phyloP scores from a whole-genome alignment of 2,329 filamentous ascomycete genomes.

The Ampelomyces quisqualis region DNA sequence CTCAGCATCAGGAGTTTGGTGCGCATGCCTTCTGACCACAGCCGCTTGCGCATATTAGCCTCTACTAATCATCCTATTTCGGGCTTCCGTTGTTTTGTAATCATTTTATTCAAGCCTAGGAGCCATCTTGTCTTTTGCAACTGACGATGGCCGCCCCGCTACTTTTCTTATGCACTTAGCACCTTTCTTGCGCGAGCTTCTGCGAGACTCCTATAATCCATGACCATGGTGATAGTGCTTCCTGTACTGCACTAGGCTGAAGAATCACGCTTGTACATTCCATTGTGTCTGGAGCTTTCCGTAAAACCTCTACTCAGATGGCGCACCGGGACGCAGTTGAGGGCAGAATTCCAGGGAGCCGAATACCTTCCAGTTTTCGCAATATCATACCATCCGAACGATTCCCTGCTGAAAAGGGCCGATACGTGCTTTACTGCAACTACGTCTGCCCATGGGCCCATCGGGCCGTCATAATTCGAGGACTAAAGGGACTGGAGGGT shows the following conservation, averaged over 20 bases:
- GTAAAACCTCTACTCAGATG: too few relatives aligned
- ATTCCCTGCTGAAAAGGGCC: conserved; percentile 60
- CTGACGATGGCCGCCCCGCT: not conserved
- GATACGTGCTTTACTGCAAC: conserved; percentile 64
- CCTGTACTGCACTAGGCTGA: too few relatives aligned
- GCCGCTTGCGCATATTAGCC: not conserved
- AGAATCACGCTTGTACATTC: too few relatives aligned
- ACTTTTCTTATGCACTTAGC: too few relatives aligned
- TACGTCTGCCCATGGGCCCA: conserved; percentile 65
- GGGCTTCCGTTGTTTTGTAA: not conserved
- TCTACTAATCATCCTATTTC: not conserved
- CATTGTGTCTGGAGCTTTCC: too few relatives aligned
- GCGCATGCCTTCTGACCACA: not conserved
- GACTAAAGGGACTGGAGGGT: conserved; percentile 53
- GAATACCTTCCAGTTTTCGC: conserved; percentile 58
- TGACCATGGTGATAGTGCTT: too few relatives aligned
- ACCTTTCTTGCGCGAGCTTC: too few relatives aligned
- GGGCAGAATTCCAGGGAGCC: conserved; percentile 54
- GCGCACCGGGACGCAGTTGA: conserved; percentile 21
- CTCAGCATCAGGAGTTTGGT: too few relatives aligned
- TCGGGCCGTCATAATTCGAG: conserved; percentile 50
- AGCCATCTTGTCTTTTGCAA: not conserved
- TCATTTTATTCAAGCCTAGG: not conserved
- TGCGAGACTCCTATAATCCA: too few relatives aligned
- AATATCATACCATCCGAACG: conserved; percentile 55